These are phyloP conservation scores for Gnomoniopsis smithogilvyi DNA, from an alignment of 2,329 filamentous ascomycete species.

Conservation along the genomic window DNA sequence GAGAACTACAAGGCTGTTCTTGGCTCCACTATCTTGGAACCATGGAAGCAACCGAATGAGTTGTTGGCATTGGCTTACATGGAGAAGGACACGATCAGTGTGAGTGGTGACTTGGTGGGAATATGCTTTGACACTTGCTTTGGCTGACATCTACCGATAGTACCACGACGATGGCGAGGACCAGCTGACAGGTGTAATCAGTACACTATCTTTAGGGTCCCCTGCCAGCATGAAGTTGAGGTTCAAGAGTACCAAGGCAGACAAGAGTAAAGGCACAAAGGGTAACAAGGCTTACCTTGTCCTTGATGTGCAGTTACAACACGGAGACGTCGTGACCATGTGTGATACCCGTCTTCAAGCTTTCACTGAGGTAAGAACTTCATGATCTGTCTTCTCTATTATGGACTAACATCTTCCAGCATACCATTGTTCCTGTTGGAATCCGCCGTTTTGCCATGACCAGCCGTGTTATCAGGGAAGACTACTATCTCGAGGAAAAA, in stretches of 20 bases:
- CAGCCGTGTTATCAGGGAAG: slow-evolving; percentile 7
- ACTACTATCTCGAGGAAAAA: not conserved
- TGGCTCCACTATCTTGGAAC: slow-evolving; percentile 20
- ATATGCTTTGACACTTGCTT: not conserved
- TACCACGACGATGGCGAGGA: slow-evolving; percentile 66
- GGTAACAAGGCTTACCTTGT: slow-evolving; percentile 14
- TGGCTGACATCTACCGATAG: no score
- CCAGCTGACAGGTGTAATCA: slow-evolving; percentile 60
- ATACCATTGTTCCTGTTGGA: not conserved
- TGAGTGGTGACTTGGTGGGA: slow-evolving; percentile 28
- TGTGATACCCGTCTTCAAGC: slow-evolving; percentile 47
- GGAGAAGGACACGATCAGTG: slow-evolving; percentile 54
- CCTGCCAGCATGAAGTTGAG: slow-evolving; percentile 50
- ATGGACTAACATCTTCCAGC: slow-evolving; percentile 1
- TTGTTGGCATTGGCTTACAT: slow-evolving; percentile 62
- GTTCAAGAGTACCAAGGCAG: slow-evolving; percentile 21
- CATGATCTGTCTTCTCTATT: not conserved
- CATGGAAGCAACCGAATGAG: slow-evolving; percentile 56
- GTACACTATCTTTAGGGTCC: slow-evolving; percentile 58
- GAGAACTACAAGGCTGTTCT: not conserved
- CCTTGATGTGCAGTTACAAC: slow-evolving; percentile 44
- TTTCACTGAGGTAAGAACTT: slow-evolving; percentile 47
- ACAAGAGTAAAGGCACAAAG: slow-evolving; percentile 6
- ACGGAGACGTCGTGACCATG: slow-evolving; percentile 66
- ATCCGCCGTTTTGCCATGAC: slow-evolving; percentile 12